Conservation (phyloP, 495 filamentous ascomycete species). For the Podospora bellae-mahoneyi region DNA sequence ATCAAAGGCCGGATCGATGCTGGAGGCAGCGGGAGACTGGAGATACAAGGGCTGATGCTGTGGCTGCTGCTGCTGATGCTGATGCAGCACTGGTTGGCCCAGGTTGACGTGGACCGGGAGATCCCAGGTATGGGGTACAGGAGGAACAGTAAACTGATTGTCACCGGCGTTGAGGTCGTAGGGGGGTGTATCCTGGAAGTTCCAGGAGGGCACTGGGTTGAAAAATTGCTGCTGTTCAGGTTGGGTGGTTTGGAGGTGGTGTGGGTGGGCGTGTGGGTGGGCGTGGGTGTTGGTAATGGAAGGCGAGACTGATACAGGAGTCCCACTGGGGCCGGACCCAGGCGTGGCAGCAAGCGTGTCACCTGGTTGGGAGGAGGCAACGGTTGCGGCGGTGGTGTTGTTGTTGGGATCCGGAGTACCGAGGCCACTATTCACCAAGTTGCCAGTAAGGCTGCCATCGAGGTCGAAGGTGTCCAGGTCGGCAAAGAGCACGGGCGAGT, state of each 20-base stretch:
- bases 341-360: slow-evolving; percentile 24
- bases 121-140: slow-evolving; percentile 29
- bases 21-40: slow-evolving; percentile 18
- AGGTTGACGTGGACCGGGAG: slow-evolving; percentile 28
- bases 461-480: slow-evolving; percentile 22
- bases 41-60: slow-evolving; percentile 26
- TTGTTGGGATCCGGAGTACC: slow-evolving; percentile 22
- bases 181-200: slow-evolving; percentile 44
- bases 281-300: slow-evolving; percentile 28
- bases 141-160: slow-evolving; percentile 21
- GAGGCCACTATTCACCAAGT: slow-evolving; percentile 17
- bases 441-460: slow-evolving; percentile 18
- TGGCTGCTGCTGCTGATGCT: slow-evolving; percentile 32
- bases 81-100: slow-evolving; percentile 29
- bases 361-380: slow-evolving; percentile 15
- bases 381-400: slow-evolving; percentile 14
- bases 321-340: slow-evolving; percentile 15
- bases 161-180: slow-evolving; percentile 36
- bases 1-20: slow-evolving; percentile 18
- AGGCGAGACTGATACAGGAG: slow-evolving; percentile 20
- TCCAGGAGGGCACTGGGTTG: slow-evolving; percentile 36
- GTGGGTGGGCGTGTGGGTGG: slow-evolving; percentile 9
- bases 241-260: slow-evolving; percentile 19
- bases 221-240: slow-evolving; percentile 34
- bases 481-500: slow-evolving; percentile 30